Base-by-base conservation (phyloP, 2,329 filamentous ascomycete species). In the Aspergillus glaucus region DNA sequence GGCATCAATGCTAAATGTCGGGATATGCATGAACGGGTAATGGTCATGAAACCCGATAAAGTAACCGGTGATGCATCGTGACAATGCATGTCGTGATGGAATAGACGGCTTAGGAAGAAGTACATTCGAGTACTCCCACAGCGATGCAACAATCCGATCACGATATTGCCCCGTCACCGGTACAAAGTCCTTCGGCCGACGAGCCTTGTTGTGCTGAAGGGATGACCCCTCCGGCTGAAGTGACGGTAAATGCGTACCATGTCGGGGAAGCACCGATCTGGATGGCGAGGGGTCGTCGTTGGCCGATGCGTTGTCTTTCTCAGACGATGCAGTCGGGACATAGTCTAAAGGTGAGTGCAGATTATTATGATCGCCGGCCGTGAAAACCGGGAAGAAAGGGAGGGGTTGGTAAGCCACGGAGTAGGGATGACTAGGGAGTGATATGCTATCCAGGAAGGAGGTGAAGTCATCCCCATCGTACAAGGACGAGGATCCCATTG, bases 401-500 rank as follows among this genome's bases (percentile, higher is more conserved):
- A 67, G 52, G 4, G 63, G 63, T 34, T 67, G 64, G 41, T 65
- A 66, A 6, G 60, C 59, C 0, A 63, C 63, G 1, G 63, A 67
- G 37, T 59, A 67, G 2, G 63, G 61, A 19, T 67, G 62, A 39
- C 58, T 67, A 2, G 64, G 63, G 12, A 67, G 45, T 0, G 63
- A 62, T 9, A 67, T 62, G 44, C 62, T 66, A 28, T 67, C 64
- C 24, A 67, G 48, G 17, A 67, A 67, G 0, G 64, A 66, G 2
- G 64, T 66, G 17, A 67, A 67, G 40, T 67, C 64, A 42, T 64
- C 62, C 0, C 59, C 62, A n/a, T 62, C 60, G 15, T 65, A 62
- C 3, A 55, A 37, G 1, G 49, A 46, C 0, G 59, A 37, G 1
- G 54, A 19, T 8, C 55, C 57, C 50, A 63, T 65, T 6, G 59